Evolutionary conservation across 306 rosid genomes (phyloP), one percentile per base, ranked within the genome.

Genomic region (Casuarina glauca): DNA sequence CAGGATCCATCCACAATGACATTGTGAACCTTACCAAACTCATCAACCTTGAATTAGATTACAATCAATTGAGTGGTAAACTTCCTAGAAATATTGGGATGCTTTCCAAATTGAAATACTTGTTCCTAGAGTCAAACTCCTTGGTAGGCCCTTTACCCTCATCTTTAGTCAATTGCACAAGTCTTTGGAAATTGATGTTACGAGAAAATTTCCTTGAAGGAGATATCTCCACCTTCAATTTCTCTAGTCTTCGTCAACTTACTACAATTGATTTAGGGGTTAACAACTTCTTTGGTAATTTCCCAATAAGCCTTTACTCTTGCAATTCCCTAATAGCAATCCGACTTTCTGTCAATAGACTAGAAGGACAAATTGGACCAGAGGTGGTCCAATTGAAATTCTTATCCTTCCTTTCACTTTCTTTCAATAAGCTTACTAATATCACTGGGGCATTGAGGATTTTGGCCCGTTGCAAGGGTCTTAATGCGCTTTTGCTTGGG

Each of bases 331-430:
- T 66, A 0, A 66, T 13, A 5, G 73, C 66, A 49, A 36, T 76
- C 35, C 3, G 43, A 10, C 20, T 19, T 1, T n/a, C 48, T 16
- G 0, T 1, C 0, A 76, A 76, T 17, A 0, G 2, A 2, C 3
- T 46, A 46, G 50, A 48, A 0, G 51, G 51, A 48, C 51, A 48
- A 48, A 48, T 48, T 13, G 3, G 0, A 0, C 51, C 13, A 8
- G 3, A 48, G 13, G 13, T 48, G 13, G 1, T 48, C 11, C 4
- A 10, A 39, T 2, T 66, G 36, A 10, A 66, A 51, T 51, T 48
- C 52, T 8, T 76, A 10, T 66, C 53, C 42, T 76, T 76, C 43
- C 73, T 76, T 26, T 76, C 42, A 1, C 12, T 76, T 39, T n/a
- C 3, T n/a, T 0, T 2, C 49, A 76, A 63, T 6, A 49, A 16